These are phyloP conservation scores for Grosmannia clavigera DNA, from an alignment of 2,329 filamentous ascomycete genomes.

Conservation along the genomic window DNA sequence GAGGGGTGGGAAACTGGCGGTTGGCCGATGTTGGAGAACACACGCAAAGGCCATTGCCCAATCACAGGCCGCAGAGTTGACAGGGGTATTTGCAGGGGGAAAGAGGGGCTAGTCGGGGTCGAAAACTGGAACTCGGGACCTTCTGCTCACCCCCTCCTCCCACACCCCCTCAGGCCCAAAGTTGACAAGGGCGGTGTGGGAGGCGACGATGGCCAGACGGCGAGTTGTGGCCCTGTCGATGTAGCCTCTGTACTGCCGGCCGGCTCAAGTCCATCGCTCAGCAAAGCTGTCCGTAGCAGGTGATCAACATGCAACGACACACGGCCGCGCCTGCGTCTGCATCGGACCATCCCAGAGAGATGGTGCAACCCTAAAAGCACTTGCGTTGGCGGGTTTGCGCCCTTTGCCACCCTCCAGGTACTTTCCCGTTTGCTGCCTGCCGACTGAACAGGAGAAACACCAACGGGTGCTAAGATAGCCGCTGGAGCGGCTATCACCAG, in stretches of 20 bases:
- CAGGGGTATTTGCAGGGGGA: conserved; percentile 16
- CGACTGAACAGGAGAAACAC: background rate
- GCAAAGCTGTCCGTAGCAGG: background rate
- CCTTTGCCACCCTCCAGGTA: background rate
- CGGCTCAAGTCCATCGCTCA: background rate
- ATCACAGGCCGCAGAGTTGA: conserved; percentile 34
- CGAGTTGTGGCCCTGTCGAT: background rate
- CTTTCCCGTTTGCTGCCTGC: background rate
- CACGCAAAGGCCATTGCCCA: conserved; percentile 31
- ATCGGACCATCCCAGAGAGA: conserved; percentile 5
- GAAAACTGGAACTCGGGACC: conserved; percentile 11
- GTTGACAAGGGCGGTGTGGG: conserved; percentile 10
- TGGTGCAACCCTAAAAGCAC: conserved; percentile 5
- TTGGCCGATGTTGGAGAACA: conserved; percentile 20
- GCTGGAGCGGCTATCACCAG: background rate
- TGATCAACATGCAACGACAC: background rate
- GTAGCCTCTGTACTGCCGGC: background rate
- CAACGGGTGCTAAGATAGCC: background rate
- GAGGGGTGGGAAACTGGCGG: conserved; percentile 31
- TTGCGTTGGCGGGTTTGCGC: background rate
- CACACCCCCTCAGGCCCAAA: conserved; percentile 7
- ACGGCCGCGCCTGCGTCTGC: conserved; percentile 1
- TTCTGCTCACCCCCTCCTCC: background rate
- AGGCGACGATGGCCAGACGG: background rate
- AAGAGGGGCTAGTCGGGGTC: conserved; percentile 8